Base-by-base conservation (phyloP, 176 grass and related monocot species). In the Secale cereale region DNA sequence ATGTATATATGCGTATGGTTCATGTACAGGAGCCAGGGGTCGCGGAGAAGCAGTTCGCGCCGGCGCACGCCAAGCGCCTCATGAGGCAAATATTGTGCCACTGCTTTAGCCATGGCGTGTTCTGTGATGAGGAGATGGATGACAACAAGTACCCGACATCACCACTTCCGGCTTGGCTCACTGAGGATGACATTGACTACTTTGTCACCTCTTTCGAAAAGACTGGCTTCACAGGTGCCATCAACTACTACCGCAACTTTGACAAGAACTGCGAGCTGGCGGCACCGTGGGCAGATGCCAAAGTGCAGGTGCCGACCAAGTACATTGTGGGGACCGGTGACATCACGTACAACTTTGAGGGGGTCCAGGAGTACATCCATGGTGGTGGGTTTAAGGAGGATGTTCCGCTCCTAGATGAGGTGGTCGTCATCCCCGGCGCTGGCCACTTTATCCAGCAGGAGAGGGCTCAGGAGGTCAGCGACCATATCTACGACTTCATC, bases 401-500 rank as follows among this genome's bases (percentile, higher is more conserved):
- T 70, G 82, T 81, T 70, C 87, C 82, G 4, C 9, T 68, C 35
- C 82, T 89, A 1, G 60, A 85, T 45, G 61, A 67, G 9, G 82
- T 81, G 45, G 87, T 85, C 43, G 60, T 89, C 68, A 43, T 89
- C 76, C 82, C 87, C 13, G 87, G 82, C 59, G 87, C 82, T 3
- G 82, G 82, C 0, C 87, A 89, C 77, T 89, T 89, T n/a, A 84
- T 89, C 40, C 87, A 85, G 82, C 82, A 89, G 43, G 76, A 85
- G 35, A 89, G 31, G 69, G 87, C 87, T 3, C 32, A 57, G 17
- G 81, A 84, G 52, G 81, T 88, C 68, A 80, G 14, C 67, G 4
- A 85, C 3, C 76, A 80, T 23, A 85, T 89, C 59, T 60, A 68
- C 26, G 45, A 85, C 8, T 85, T 89, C 87, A 33, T 89, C 76